Conservation (phyloP, 2,329 filamentous ascomycete species). For the Arachnomyces sp. region DNA sequence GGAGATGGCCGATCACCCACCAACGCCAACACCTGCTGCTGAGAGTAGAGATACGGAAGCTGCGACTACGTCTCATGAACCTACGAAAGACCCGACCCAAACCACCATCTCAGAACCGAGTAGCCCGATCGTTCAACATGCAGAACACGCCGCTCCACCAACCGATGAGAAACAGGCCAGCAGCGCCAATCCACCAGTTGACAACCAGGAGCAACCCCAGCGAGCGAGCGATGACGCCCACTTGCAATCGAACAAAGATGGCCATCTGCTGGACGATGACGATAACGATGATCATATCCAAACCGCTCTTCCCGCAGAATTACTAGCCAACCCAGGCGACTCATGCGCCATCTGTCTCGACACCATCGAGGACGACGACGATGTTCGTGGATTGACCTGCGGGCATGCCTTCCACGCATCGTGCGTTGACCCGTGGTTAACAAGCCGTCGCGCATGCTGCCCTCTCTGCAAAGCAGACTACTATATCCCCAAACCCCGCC, state of each 20-base stretch:
- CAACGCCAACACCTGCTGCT: slow-evolving; percentile 5
- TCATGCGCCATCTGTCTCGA: slow-evolving; percentile 96
- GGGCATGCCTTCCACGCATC: slow-evolving; percentile 97
- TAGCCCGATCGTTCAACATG: background rate
- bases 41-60: slow-evolving; percentile 1
- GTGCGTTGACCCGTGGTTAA: slow-evolving; percentile 94
- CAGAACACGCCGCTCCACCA: background rate
- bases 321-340: slow-evolving; percentile 74
- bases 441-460: slow-evolving; percentile 86
- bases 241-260: slow-evolving; percentile 38
- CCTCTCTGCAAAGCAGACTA: slow-evolving; percentile 98
- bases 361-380: slow-evolving; percentile 85
- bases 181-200: slow-evolving; percentile 7
- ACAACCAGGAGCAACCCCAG: slow-evolving; percentile 9
- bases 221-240: slow-evolving; percentile 17
- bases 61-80: background rate
- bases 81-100: background rate
- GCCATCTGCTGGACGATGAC: slow-evolving; percentile 58
- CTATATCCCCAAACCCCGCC: slow-evolving; percentile 83
- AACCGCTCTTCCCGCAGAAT: slow-evolving; percentile 70
- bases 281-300: slow-evolving; percentile 73
- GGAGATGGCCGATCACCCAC: slow-evolving; percentile 17
- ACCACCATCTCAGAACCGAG: background rate
- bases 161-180: slow-evolving; percentile 8
- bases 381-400: slow-evolving; percentile 86